Conservation (phyloP, 1,284 basidiomycete genomes). For the Cystobasidiaceae sp. region DNA sequence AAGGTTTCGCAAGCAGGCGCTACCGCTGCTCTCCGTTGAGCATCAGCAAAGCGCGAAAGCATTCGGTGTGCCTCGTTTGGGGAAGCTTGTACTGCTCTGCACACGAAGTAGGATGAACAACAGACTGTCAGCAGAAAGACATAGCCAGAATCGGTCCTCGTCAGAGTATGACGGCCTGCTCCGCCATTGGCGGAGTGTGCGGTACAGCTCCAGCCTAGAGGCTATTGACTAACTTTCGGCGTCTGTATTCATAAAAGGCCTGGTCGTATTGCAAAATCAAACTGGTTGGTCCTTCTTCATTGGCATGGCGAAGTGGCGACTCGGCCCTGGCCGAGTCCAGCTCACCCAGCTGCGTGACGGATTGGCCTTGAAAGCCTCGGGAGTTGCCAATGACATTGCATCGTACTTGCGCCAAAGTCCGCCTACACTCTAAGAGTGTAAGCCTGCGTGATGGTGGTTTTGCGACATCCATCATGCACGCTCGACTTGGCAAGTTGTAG, state of each 20-base stretch:
- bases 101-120: neutral
- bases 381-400: slow-evolving; percentile 57
- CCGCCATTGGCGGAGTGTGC: too few species aligned
- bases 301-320: too few species aligned
- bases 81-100: slow-evolving; percentile 1
- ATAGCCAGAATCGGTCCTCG: too few species aligned
- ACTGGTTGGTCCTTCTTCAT: neutral
- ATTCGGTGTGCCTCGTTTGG: slow-evolving; percentile 36
- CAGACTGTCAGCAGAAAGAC: too few species aligned
- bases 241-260: slow-evolving; percentile 60
- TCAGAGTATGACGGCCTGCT: too few species aligned
- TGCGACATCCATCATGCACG: too few species aligned
- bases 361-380: slow-evolving; percentile 55
- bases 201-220: too few species aligned
- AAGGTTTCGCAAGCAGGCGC: neutral
- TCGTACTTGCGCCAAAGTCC: slow-evolving; percentile 60
- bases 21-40: neutral
- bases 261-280: neutral
- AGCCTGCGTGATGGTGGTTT: neutral
- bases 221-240: too few species aligned
- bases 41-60: neutral
- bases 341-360: slow-evolving; percentile 55
- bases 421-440: slow-evolving; percentile 45
- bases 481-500: too few species aligned
- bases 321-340: neutral